These are phyloP conservation scores for Arachnomyces sp. DNA, from an alignment of 2,329 filamentous ascomycete species.

Conservation along the genomic window DNA sequence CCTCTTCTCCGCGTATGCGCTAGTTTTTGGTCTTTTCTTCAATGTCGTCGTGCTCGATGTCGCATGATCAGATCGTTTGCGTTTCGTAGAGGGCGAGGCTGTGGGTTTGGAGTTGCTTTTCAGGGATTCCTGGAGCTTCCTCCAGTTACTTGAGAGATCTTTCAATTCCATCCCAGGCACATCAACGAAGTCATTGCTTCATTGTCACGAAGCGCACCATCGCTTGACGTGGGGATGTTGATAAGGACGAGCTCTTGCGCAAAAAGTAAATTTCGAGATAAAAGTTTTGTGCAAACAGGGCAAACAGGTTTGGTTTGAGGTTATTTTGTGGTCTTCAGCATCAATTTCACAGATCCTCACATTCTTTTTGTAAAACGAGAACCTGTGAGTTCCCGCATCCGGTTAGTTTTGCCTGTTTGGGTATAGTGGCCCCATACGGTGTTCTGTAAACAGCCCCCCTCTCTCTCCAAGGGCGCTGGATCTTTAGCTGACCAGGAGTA, in stretches of 20 bases:
- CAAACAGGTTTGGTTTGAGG: no score
- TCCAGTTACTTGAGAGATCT: slow-evolving; percentile 43
- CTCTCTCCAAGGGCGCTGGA: no score
- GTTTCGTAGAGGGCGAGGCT: slow-evolving; percentile 20
- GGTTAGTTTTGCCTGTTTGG: no score
- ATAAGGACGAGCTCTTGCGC: slow-evolving; percentile 8
- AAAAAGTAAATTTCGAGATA: slow-evolving; percentile 7
- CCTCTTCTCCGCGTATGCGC: neutral
- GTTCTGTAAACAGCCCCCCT: no score
- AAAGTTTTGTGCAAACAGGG: slow-evolving; percentile 10
- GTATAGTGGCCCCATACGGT: no score
- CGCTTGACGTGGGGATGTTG: slow-evolving; percentile 15
- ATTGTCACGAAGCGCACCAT: no score
- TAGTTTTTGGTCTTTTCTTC: slow-evolving; percentile 11
- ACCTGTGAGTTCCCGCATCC: no score
- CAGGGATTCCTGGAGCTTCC: slow-evolving; percentile 40
- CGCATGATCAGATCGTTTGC: slow-evolving; percentile 16
- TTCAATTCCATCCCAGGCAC: slow-evolving; percentile 34
- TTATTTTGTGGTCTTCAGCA: no score
- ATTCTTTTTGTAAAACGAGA: no score
- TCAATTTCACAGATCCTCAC: no score
- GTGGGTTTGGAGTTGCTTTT: slow-evolving; percentile 23
- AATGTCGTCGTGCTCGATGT: slow-evolving; percentile 12
- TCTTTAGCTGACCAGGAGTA: no score
- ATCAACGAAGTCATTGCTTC: neutral